These are phyloP conservation scores for Pseudogymnoascus pannorum DNA, from an alignment of 2,329 filamentous ascomycete genomes.

Conservation along the genomic window DNA sequence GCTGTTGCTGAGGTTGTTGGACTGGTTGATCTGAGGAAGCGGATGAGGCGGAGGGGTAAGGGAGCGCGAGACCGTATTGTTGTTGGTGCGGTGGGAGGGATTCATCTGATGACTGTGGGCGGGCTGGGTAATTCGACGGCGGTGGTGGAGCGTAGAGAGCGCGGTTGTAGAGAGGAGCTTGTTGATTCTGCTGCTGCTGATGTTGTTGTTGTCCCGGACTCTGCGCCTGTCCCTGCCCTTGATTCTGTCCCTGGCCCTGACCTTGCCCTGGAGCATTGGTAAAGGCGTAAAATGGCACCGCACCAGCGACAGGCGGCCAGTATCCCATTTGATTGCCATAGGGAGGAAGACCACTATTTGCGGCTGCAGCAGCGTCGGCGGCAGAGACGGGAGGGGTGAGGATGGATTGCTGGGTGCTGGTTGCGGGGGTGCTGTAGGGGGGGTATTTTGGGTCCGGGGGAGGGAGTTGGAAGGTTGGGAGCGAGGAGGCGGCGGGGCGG, in stretches of 20 bases:
- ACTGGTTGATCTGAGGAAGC: neutral
- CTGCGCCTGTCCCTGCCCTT: neutral
- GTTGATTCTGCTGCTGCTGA: neutral
- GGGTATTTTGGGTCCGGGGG: slow-evolving; percentile 51
- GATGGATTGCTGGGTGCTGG: slow-evolving; percentile 32
- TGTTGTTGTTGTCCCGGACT: neutral
- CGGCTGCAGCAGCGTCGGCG: slow-evolving; percentile 39
- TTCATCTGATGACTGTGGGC: neutral
- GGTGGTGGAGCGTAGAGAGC: neutral
- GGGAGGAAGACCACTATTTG: slow-evolving; percentile 40
- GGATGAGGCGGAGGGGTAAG: neutral
- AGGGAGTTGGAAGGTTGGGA: slow-evolving; percentile 63
- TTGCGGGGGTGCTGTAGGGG: slow-evolving; percentile 45
- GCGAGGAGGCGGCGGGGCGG: slow-evolving; percentile 59
- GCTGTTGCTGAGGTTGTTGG: neutral
- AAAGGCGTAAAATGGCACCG: neutral
- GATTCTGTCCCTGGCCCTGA: neutral
- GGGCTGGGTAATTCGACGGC: neutral
- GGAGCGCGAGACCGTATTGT: neutral
- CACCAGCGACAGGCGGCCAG: neutral
- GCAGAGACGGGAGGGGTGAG: slow-evolving; percentile 40
- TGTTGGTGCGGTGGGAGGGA: neutral
- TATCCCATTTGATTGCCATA: slow-evolving; percentile 43
- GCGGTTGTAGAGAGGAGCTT: neutral
- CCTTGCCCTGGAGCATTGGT: neutral